Evolutionary conservation across 768 basidiomycete species (phyloP).

Genomic region (Piloderma croceum): DNA sequence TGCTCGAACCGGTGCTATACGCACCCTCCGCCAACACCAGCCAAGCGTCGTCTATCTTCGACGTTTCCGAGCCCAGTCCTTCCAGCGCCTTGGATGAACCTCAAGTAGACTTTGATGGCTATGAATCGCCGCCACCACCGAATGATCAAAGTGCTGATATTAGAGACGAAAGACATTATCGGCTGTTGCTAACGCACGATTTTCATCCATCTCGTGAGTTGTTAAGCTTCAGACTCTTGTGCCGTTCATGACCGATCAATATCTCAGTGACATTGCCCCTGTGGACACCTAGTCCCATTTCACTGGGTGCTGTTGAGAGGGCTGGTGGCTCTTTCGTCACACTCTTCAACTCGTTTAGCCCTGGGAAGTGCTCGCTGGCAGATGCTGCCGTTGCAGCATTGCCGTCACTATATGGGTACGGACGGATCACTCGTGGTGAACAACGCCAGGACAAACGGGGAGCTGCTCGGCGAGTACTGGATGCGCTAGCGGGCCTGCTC

Average conservation of each 20-base stretch:
- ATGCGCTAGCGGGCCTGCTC: constrained; percentile 47
- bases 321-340: constrained; percentile 65
- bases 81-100: not conserved
- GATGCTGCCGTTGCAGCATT: constrained; percentile 40
- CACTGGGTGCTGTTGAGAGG: constrained; percentile 71
- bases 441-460: constrained; percentile 55
- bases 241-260: not conserved
- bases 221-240: not conserved
- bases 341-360: constrained; percentile 64
- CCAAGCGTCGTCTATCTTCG: constrained; percentile 26
- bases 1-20: constrained; percentile 35
- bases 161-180: constrained; percentile 61
- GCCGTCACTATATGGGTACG: constrained; percentile 61
- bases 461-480: constrained; percentile 51
- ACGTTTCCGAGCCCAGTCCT: constrained; percentile 19
- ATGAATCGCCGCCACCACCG: constrained; percentile 33
- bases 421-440: constrained; percentile 40
- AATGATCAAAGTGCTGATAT: constrained; percentile 36
- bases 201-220: constrained; percentile 64
- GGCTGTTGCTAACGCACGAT: constrained; percentile 58
- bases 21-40: constrained; percentile 28
- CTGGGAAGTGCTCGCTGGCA: constrained; percentile 39
- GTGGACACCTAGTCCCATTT: constrained; percentile 61
- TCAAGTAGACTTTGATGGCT: constrained; percentile 23
- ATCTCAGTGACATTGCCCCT: constrained; percentile 55